Evolutionary conservation across 2,329 filamentous ascomycete genomes (phyloP).

Genomic region (Aspergillus terreus): DNA sequence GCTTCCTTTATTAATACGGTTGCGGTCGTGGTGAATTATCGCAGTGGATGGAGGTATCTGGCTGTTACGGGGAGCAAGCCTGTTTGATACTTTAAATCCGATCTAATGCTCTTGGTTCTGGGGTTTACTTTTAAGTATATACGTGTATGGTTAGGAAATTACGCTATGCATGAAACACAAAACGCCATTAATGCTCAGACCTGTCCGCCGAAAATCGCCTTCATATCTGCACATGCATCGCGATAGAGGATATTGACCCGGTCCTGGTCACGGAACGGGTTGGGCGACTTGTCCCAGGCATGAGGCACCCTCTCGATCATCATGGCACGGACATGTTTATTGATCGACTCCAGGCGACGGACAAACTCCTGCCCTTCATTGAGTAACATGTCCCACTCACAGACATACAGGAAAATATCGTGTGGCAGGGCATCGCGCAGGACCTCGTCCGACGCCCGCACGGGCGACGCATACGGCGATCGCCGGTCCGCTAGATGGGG

Average conservation of each 20-base stretch:
- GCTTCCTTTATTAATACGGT: slow-evolving; percentile 12
- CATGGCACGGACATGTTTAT: slow-evolving; percentile 44
- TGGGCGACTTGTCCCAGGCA: slow-evolving; percentile 47
- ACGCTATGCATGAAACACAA: background rate
- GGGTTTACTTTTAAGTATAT: too few relatives aligned
- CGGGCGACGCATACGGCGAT: slow-evolving; percentile 58
- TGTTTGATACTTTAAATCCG: background rate
- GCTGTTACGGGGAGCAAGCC: slow-evolving; percentile 11
- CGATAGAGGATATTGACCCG: slow-evolving; percentile 41
- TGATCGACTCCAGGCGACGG: slow-evolving; percentile 37
- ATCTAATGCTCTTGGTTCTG: background rate
- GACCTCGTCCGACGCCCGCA: slow-evolving; percentile 52
- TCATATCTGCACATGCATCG: slow-evolving; percentile 43
- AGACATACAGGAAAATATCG: slow-evolving; percentile 60
- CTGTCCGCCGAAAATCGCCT: slow-evolving; percentile 35
- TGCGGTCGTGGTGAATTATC: slow-evolving; percentile 13
- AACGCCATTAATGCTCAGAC: background rate
- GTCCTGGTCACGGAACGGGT: slow-evolving; percentile 45
- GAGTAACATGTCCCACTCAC: slow-evolving; percentile 66
- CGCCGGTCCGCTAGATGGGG: slow-evolving; percentile 47
- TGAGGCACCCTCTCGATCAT: slow-evolving; percentile 46
- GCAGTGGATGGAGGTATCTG: slow-evolving; percentile 11
- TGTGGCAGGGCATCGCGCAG: slow-evolving; percentile 53
- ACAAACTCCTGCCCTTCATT: slow-evolving; percentile 52
- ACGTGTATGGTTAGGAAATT: too few relatives aligned